Conservation (phyloP, 1,284 basidiomycete species). For the Cutaneotrichosporon mucoides region DNA sequence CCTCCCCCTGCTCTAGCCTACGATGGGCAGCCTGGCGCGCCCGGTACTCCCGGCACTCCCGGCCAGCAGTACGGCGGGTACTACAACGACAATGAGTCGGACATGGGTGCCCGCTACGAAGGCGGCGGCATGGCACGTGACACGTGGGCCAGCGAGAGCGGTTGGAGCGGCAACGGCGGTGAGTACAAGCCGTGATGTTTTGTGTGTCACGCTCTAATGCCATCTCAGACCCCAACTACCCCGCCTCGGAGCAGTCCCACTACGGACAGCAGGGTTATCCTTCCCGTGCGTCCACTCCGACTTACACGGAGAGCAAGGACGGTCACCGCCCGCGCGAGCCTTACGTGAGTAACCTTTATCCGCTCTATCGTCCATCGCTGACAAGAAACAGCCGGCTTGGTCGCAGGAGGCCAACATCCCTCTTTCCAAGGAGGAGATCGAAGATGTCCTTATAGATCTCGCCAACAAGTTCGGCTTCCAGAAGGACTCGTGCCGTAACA, state of each 20-base stretch:
- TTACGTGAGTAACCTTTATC: constrained; percentile 50
- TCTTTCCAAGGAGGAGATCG: constrained; percentile 96
- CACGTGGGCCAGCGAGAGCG: constrained; percentile 49
- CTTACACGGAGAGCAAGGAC: constrained; percentile 53
- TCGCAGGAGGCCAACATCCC: constrained; percentile 86
- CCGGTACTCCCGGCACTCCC: constrained; percentile 8
- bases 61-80: constrained; percentile 37
- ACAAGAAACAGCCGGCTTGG: constrained; percentile 76
- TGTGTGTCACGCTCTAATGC: neutral
- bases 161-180: constrained; percentile 31
- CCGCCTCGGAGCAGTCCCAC: constrained; percentile 35
- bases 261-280: constrained; percentile 33
- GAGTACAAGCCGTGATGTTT: constrained; percentile 36
- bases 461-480: constrained; percentile 99
- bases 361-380: neutral
- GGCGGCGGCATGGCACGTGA: constrained; percentile 48
- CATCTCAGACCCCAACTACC: constrained; percentile 23
- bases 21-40: constrained; percentile 18
- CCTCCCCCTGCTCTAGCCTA: constrained; percentile 29
- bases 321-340: constrained; percentile 57
- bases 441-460: constrained; percentile 96
- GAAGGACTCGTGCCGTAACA: constrained; percentile 66
- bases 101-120: constrained; percentile 57
- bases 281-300: constrained; percentile 49
- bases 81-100: constrained; percentile 73